Base-by-base conservation (phyloP, 2,329 filamentous ascomycete species). In the Chaetomiaceae sp. region DNA sequence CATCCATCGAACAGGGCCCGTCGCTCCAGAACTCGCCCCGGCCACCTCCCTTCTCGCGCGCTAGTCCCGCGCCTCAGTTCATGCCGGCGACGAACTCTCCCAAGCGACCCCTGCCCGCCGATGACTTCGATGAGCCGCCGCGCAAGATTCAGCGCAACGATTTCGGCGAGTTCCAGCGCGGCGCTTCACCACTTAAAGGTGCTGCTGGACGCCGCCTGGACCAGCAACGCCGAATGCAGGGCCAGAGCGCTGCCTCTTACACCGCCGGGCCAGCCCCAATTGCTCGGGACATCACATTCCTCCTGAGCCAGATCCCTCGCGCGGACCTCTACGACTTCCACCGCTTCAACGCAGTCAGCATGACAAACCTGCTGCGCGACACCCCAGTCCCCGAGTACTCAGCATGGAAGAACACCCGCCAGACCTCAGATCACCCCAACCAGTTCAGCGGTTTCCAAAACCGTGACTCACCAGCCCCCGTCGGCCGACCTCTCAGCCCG, bases 131-230 rank as follows among this genome's bases (percentile, higher is more conserved):
- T 54, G 82, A 85, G 48, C 72, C 87, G 17, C 89, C 90, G 1
- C 87, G 91, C 60, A 96, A 97, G 67, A 78, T 96, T 45, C 81
- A 85, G 43, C 83, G 95, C 39, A 90, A 85, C 12, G 90, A 89
- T 46, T 61, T 64, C 4, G 87, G 91, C 60, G 96, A 96, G 65
- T 79, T 96, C 54, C 81, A 85, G 48, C 83, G 93, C 44, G 91
- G 86, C n/a, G 90, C 88, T 50, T 97, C 92, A 5, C 93, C 95
- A 0, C 77, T 97, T 33, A 99, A 97, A 66, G 89, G 89, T 13
- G 88, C 89, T 1, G 89, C 92, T 33, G 89, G 89, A 21, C 85
- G 91, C 50, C 85, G 91, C 31, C 76, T 95, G 19, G 89, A 93
- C 62, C 87, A 93, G 64, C 84, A 89, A 64, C 78, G 82, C 45